These are phyloP conservation scores for Dactylellina haptotyla DNA, from an alignment of 2,329 filamentous ascomycete genomes.

Conservation along the genomic window DNA sequence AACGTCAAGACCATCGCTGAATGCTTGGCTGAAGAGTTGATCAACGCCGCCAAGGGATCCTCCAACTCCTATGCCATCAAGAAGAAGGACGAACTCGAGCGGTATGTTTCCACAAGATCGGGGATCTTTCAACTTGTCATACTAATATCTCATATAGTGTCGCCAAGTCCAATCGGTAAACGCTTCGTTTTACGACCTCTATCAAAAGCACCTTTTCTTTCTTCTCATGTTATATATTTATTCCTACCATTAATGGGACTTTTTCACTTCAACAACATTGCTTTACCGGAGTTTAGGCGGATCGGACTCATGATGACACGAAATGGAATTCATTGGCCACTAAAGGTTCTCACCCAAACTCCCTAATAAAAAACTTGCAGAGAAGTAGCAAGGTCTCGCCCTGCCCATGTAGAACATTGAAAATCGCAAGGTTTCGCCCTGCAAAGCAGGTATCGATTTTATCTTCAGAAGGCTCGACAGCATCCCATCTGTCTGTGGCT, in stretches of 20 bases:
- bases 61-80: slow-evolving; percentile 99
- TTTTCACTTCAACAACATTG: slow-evolving; percentile 32
- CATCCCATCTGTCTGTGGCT: slow-evolving; percentile 13
- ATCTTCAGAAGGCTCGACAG: neutral
- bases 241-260: slow-evolving; percentile 48
- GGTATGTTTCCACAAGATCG: slow-evolving; percentile 54
- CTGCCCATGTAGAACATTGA: slow-evolving; percentile 54
- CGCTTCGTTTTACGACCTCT: slow-evolving; percentile 31
- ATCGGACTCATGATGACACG: slow-evolving; percentile 18
- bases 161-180: slow-evolving; percentile 99
- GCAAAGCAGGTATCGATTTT: slow-evolving; percentile 47
- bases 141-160: slow-evolving; percentile 69
- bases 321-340: slow-evolving; percentile 26
- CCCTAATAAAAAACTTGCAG: slow-evolving; percentile 33
- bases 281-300: slow-evolving; percentile 44
- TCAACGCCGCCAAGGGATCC: slow-evolving; percentile 99
- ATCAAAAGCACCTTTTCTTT: slow-evolving; percentile 45
- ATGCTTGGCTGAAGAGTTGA: slow-evolving; percentile 99
- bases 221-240: slow-evolving; percentile 54
- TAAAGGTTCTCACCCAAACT: slow-evolving; percentile 32
- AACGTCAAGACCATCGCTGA: slow-evolving; percentile 99
- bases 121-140: neutral
- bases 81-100: slow-evolving; percentile 99
- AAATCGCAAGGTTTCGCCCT: slow-evolving; percentile 53
- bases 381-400: slow-evolving; percentile 55